These are phyloP conservation scores for Dryas octopetala DNA, from an alignment of 306 rosid species.

Conservation along the genomic window DNA sequence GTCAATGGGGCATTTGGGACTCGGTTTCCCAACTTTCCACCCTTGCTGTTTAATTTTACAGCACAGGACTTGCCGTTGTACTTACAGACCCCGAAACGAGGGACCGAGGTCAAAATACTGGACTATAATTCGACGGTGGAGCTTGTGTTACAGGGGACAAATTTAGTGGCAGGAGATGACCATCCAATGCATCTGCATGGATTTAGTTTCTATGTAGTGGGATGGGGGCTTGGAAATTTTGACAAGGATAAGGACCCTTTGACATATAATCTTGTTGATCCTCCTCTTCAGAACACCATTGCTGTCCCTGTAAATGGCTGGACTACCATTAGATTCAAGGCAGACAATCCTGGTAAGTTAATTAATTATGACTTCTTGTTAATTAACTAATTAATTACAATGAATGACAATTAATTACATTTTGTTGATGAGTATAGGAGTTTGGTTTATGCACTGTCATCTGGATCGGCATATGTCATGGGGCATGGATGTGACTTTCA, in stretches of 20 bases:
- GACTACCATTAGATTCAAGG: conserved; percentile 33
- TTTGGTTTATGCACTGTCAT: conserved; percentile 41
- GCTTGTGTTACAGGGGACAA: conserved; percentile 36
- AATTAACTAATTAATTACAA: too few relatives aligned
- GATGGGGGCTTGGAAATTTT: conserved; percentile 31
- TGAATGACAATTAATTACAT: neutral
- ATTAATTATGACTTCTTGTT: neutral
- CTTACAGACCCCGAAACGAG: conserved; percentile 18
- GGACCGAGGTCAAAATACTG: conserved; percentile 32
- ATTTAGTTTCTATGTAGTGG: conserved; percentile 30
- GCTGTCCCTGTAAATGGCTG: conserved; percentile 32
- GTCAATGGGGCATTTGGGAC: conserved; percentile 18
- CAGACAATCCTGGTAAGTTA: conserved; percentile 30
- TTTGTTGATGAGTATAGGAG: conserved; percentile 2
- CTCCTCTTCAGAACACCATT: conserved; percentile 31
- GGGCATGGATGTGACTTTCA: conserved; percentile 33
- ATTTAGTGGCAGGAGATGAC: conserved; percentile 25
- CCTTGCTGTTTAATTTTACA: conserved; percentile 28
- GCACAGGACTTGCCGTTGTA: conserved; percentile 13
- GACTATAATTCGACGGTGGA: conserved; percentile 28
- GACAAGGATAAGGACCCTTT: conserved; percentile 30
- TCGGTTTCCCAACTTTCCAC: conserved; percentile 26
- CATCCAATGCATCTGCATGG: conserved; percentile 46
- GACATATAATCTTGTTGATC: conserved; percentile 32
- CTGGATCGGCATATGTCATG: conserved; percentile 28